These are phyloP conservation scores for Fusarium pseudonygamai DNA, from an alignment of 2,329 filamentous ascomycete genomes.

Conservation along the genomic window DNA sequence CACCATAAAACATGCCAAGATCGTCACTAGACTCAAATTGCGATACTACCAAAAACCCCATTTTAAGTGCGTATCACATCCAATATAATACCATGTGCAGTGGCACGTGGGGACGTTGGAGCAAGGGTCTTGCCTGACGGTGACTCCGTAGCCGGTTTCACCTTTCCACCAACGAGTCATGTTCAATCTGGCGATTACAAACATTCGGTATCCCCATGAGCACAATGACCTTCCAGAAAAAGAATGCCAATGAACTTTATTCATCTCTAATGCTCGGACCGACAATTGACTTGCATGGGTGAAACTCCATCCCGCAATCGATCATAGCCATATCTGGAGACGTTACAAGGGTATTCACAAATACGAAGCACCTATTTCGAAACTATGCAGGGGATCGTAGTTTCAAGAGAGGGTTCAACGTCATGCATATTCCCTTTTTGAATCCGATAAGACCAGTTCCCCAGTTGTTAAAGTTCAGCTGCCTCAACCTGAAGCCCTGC, in stretches of 20 bases:
- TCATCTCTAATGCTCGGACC: background rate
- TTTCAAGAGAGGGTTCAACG: background rate
- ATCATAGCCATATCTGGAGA: background rate
- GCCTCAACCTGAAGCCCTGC: constrained; percentile 8
- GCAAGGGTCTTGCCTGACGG: constrained; percentile 4
- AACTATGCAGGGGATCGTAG: background rate
- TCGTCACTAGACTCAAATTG: background rate
- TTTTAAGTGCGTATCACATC: background rate
- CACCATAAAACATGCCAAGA: background rate
- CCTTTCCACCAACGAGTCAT: background rate
- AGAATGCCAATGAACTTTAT: background rate
- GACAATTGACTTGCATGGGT: background rate
- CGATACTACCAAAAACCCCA: background rate
- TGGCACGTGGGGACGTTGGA: background rate
- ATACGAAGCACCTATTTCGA: constrained; percentile 9
- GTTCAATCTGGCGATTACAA: background rate
- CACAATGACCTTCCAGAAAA: background rate
- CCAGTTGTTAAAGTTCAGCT: constrained; percentile 22
- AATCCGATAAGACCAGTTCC: constrained; percentile 14
- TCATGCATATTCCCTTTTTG: constrained; percentile 20
- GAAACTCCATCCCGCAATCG: background rate
- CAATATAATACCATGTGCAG: background rate
- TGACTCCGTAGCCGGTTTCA: constrained; percentile 16
- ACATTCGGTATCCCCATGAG: rapidly evolving
- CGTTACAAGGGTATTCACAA: background rate